A percentile compares a stretch with the other conserved stretches of the same genome.
Conservation (phyloP, 768 basidiomycete genomes). For the Chlorophyllum brunneum region DNA sequence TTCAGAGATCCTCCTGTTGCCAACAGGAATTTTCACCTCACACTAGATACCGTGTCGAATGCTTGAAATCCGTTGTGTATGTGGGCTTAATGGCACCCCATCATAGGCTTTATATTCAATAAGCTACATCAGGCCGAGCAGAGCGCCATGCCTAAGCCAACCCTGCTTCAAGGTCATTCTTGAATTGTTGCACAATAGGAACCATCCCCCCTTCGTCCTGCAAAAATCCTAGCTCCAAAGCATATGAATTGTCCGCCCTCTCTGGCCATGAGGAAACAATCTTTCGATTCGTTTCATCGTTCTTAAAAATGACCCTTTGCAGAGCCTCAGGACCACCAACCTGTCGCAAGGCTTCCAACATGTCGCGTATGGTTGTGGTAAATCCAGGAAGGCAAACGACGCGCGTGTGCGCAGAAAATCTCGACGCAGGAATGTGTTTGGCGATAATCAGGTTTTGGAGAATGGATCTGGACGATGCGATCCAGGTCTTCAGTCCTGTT, state of each 20-base stretch:
- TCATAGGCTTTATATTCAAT: too few species aligned
- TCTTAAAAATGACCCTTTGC: slow-evolving; percentile 42
- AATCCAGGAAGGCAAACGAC: slow-evolving; percentile 60
- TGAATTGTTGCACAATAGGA: slow-evolving; percentile 35
- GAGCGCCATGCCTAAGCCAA: not conserved
- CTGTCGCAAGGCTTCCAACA: slow-evolving; percentile 46
- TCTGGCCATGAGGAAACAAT: slow-evolving; percentile 48
- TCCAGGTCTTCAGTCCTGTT: slow-evolving; percentile 45
- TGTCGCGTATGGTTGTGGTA: slow-evolving; percentile 50
- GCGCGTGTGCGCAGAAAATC: slow-evolving; percentile 41
- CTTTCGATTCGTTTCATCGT: slow-evolving; percentile 38
- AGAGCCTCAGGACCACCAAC: slow-evolving; percentile 48
- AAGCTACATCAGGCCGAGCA: not conserved
- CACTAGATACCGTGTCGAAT: too few species aligned
- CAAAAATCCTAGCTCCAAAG: slow-evolving; percentile 38
- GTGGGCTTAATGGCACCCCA: too few species aligned
- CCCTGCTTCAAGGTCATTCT: slow-evolving; percentile 9
- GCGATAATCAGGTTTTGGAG: slow-evolving; percentile 50
- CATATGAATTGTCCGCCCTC: slow-evolving; percentile 40
- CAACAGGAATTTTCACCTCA: too few species aligned
- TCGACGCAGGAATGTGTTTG: slow-evolving; percentile 38
- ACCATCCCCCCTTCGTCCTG: slow-evolving; percentile 45
- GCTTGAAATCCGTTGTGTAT: too few species aligned
- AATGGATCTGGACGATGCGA: slow-evolving; percentile 47
- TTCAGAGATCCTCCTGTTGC: too few species aligned